Evolutionary conservation across 1,139 yeast species (phyloP), one percentile per base, ranked within the genome.

Genomic region (Magnusiomyces paraingens): DNA sequence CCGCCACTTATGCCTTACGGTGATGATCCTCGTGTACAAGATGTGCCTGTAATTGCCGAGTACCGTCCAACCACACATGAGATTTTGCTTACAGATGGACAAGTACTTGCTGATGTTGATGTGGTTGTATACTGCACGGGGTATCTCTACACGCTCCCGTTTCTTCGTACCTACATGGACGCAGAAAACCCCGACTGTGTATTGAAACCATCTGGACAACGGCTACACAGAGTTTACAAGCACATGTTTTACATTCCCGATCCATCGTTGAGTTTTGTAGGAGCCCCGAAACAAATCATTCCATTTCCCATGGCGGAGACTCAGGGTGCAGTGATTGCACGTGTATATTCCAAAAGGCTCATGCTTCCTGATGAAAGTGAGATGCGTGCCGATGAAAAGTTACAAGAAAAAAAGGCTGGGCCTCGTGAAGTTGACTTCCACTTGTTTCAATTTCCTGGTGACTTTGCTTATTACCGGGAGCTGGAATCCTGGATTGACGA

Each of bases 51-150:
- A 54, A 72, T 77, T 44, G 66, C n/a, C 44, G 35, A 11, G 15
- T 22, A 10, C 15, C 39, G 6, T 11, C 46, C 3, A 26, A 17
- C 17, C 39, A 32, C 38, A 26, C 32, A 26, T 8, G 15, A 38
- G n/a, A 40, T 52, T 18, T 4, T 14, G 17, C 47, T 52, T 1
- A 36, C 21, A 17, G 55, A 52, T 39, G 52, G 49, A 21, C 29
- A 32, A 10, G 15, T 55, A 1, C 56, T 78, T 15, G 62, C 62
- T 0, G 68, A 72, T 50, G 73, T 82, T 46, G 86, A 80, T 54
- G 63, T 60, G 18, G 65, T 84, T n/a, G 64, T 84, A 2, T 83
- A 79, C 65, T 85, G 86, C 38, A 84, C 90, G 1, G 89, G 90
- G 0, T 84, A 79, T 64, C 69, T 75, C 22, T 75, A 79, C 59